Conservation (phyloP, 352 stramenopile genomes). For the Pythium apleroticum region DNA sequence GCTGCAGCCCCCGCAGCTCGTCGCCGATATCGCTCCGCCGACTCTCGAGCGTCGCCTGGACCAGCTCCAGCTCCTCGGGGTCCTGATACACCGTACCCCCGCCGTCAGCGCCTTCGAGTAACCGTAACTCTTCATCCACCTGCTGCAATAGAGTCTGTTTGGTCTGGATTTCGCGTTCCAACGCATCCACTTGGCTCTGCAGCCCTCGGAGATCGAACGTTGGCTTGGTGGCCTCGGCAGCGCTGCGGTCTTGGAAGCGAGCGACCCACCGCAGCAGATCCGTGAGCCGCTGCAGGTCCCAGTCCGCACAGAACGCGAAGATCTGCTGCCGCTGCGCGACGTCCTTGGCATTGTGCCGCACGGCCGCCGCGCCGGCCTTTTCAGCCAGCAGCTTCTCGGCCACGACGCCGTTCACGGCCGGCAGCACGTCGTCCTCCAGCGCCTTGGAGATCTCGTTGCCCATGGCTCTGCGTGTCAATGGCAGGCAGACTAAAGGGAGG, state of each 20-base stretch:
- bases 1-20: slow-evolving; percentile 37
- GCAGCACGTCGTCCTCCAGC: slow-evolving; percentile 23
- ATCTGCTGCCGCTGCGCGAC: slow-evolving; percentile 46
- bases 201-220: slow-evolving; percentile 29
- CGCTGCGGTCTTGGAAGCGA: slow-evolving; percentile 29
- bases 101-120: slow-evolving; percentile 9
- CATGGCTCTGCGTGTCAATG: slow-evolving; percentile 7
- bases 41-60: slow-evolving; percentile 18
- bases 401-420: slow-evolving; percentile 21
- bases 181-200: slow-evolving; percentile 33
- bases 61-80: slow-evolving; percentile 11
- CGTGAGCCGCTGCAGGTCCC: slow-evolving; percentile 47
- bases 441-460: slow-evolving; percentile 31
- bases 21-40: slow-evolving; percentile 20
- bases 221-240: background rate
- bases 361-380: slow-evolving; percentile 6
- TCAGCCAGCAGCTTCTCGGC: slow-evolving; percentile 14
- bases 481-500: no score
- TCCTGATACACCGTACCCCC: background rate
- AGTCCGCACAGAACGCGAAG: slow-evolving; percentile 61
- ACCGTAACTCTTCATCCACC: slow-evolving; percentile 36
- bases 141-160: slow-evolving; percentile 42
- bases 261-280: slow-evolving; percentile 67
- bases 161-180: slow-evolving; percentile 34
- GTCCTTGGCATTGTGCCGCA: slow-evolving; percentile 38